Conservation (phyloP, 163 green algal species). For the Chlorella variabilis region DNA sequence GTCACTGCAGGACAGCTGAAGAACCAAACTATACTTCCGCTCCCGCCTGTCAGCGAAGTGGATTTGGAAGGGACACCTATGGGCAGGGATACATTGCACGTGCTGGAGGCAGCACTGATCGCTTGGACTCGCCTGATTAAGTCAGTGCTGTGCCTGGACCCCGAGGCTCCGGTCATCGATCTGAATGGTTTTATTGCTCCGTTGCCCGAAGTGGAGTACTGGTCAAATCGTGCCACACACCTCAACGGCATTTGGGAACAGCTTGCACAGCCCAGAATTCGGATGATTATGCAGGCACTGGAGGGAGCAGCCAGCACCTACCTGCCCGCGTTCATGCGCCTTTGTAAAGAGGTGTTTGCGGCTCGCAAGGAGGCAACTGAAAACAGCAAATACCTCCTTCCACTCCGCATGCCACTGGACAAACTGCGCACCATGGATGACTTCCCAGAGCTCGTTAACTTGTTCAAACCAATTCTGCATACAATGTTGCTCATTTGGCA, state of each 20-base stretch:
- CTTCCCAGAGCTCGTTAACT: constrained; percentile 51
- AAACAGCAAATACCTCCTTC: constrained; percentile 83
- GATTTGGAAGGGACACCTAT: constrained; percentile 39
- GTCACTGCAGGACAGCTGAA: constrained; percentile 87
- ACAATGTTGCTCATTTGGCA: constrained; percentile 93
- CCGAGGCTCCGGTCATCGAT: constrained; percentile 73
- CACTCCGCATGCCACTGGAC: constrained; percentile 82
- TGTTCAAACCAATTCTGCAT: constrained; percentile 92
- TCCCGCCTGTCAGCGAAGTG: constrained; percentile 62
- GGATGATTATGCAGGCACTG: constrained; percentile 80
- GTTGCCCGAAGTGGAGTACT: constrained; percentile 89
- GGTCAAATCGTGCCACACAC: constrained; percentile 79
- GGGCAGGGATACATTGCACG: constrained; percentile 81
- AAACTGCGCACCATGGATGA: constrained; percentile 69
- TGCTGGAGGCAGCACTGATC: constrained; percentile 81
- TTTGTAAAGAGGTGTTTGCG: constrained; percentile 74
- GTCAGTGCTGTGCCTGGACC: constrained; percentile 82
- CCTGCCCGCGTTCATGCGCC: constrained; percentile 78
- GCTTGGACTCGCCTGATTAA: constrained; percentile 94
- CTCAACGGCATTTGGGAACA: constrained; percentile 88
- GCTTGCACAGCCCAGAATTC: constrained; percentile 70
- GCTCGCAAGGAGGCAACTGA: constrained; percentile 75
- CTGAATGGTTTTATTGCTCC: constrained; percentile 67
- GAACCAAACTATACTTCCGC: constrained; percentile 86
- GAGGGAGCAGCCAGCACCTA: constrained; percentile 84